A percentile compares a stretch with the other conserved stretches of the same genome.
Evolutionary conservation across 169 alveolate species (phyloP).

Genomic region (Blepharisma undulans): DNA sequence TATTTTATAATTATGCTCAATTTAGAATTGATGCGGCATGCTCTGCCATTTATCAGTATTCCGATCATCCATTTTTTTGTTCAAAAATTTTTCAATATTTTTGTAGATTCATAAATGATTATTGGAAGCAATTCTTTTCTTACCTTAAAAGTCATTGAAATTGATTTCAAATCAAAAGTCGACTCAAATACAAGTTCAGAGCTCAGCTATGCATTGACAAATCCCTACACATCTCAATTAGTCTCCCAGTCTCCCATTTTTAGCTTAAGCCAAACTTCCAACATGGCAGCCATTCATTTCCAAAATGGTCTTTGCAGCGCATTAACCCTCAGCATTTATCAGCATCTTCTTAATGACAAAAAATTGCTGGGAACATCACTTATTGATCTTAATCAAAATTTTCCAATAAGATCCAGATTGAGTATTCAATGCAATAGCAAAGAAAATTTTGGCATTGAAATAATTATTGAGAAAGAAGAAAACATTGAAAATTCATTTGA

Average conservation of each 20-base stretch:
- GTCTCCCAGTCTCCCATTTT: neutral
- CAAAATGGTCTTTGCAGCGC: neutral
- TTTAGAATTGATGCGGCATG: too few species aligned
- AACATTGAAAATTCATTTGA: neutral
- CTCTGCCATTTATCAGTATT: too few species aligned
- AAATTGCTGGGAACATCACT: neutral
- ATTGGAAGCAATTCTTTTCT: neutral
- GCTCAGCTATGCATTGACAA: neutral
- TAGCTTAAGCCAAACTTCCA: neutral
- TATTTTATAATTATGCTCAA: too few species aligned
- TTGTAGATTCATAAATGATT: neutral
- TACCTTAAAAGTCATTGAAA: neutral
- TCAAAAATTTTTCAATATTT: too few species aligned
- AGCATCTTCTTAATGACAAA: neutral
- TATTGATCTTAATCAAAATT: neutral
- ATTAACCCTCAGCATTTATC: neutral
- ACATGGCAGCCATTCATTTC: neutral
- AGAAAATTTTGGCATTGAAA: neutral
- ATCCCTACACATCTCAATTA: neutral
- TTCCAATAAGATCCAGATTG: neutral
- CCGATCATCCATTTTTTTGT: too few species aligned
- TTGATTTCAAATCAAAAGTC: neutral
- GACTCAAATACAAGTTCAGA: neutral
- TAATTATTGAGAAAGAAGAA: neutral
- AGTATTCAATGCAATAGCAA: neutral